phyloP scores from a whole-genome alignment of 805 yeast genomes.

The Candida oleophila region DNA sequence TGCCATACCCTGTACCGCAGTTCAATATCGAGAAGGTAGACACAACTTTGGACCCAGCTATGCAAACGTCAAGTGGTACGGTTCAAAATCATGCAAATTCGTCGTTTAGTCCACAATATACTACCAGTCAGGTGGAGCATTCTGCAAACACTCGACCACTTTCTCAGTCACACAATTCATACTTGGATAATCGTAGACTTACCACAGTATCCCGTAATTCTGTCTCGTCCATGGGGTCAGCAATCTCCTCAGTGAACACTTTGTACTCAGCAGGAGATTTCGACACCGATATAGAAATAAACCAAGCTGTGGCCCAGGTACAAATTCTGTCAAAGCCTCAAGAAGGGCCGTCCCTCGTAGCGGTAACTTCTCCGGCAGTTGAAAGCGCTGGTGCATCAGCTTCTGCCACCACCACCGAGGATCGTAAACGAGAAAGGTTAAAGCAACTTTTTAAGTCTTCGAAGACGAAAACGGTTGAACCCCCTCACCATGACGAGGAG shows the following conservation, averaged over 20 bases:
- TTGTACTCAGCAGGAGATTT: conserved; percentile 6
- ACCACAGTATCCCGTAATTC: conserved; percentile 1
- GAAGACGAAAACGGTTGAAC: background rate
- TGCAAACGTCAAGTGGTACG: too few species aligned
- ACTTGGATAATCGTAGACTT: background rate
- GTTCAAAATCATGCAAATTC: background rate
- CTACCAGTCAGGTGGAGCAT: background rate
- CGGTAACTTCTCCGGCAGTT: background rate
- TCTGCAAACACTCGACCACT: background rate
- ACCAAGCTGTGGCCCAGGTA: background rate
- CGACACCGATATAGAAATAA: background rate
- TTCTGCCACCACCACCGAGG: background rate
- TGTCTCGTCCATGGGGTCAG: background rate
- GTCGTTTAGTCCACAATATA: background rate
- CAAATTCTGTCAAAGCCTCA: background rate
- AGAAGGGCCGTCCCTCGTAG: background rate
- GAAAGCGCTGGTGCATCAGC: background rate
- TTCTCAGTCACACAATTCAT: background rate
- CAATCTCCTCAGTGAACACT: conserved; percentile 1
- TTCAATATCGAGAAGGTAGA: background rate
- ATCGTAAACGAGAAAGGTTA: background rate
- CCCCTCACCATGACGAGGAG: background rate
- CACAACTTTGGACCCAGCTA: background rate
- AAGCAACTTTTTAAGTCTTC: conserved; percentile 3
- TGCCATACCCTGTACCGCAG: background rate